Evolutionary conservation across 306 rosid species (phyloP), one percentile per base, ranked within the genome.

Genomic region (Canavalia gladiata): DNA sequence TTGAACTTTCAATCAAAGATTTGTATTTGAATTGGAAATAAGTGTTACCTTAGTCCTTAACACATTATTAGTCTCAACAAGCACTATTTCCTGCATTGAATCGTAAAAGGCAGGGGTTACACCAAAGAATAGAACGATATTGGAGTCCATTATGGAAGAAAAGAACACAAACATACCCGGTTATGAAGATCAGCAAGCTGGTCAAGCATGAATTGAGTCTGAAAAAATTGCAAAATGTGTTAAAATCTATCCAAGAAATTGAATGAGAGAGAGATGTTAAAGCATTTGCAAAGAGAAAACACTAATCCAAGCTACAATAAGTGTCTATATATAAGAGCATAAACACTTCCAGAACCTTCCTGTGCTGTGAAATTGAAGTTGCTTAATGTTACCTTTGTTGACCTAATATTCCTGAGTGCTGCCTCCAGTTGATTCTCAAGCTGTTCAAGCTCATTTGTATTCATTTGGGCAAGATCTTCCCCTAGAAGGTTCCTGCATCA

Each of bases 101-200:
- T 50, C 37, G 8, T 30, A 13, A 30, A 72, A 9, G 34, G 34
- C 6, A 63, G 10, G 47, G 4, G 60, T 64, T 56, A 62, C 35
- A 46, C 13, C 25, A 37, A 42, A 11, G 11, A 39, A 47, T 35
- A 10, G 5, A 1, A 64, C 7, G 8, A 42, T 70, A 42, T 49
- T 12, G 67, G 63, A 55, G 42, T 41, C 28, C 18, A 25, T 7
- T 18, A 39, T 51, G 57, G 41, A 72, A 9, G 8, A 63, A 68
- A 41, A 60, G 39, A 78, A 46, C 10, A 7, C 18, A 18, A 1
- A 12, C 68, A 41, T 88, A 94, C 98, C 91, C 86, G 88, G 77
- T 78, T 86, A 72, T 94, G 96, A 81, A 94, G 98, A 84, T 90
- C 94, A 56, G 86, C 75, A 69, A 94, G 95, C 84, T 94, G 97